A percentile compares a stretch with the other conserved stretches of the same genome.
phyloP scores from a whole-genome alignment of 768 basidiomycete species.

The Tremella yokohamensis region DNA sequence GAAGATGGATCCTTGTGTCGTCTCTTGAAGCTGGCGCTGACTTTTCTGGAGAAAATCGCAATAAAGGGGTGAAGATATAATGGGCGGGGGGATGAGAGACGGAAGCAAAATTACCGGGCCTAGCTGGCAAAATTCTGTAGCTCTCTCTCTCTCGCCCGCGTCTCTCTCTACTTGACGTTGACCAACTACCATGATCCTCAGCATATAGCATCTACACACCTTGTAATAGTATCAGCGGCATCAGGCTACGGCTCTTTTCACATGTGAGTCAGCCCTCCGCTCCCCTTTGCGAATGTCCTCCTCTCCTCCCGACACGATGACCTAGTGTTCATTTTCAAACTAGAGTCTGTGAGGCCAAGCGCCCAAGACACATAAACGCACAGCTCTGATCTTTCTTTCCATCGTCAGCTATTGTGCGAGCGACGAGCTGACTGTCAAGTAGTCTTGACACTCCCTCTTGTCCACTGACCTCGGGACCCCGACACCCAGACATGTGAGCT shows the following conservation, averaged over 20 bases:
- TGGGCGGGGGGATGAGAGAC: slow-evolving; percentile 6
- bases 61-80: slow-evolving; percentile 13
- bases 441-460: not conserved
- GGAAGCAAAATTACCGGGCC: slow-evolving; percentile 8
- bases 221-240: not conserved
- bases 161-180: slow-evolving; percentile 6
- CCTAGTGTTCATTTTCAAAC: slow-evolving; percentile 49
- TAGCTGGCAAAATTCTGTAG: slow-evolving; percentile 13
- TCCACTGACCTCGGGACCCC: not conserved
- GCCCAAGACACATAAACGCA: slow-evolving; percentile 49
- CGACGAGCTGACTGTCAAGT: not conserved
- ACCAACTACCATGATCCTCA: not conserved
- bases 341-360: slow-evolving; percentile 51
- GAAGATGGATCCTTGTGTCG: not conserved
- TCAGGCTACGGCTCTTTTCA: not conserved
- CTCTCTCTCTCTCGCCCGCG: not conserved
- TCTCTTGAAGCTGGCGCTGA: slow-evolving; percentile 15
- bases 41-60: slow-evolving; percentile 33
- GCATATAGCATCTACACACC: not conserved
- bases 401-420: not conserved
- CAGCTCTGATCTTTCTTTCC: slow-evolving; percentile 37
- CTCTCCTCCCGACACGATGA: slow-evolving; percentile 32
- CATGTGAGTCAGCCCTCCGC: slow-evolving; percentile 4
- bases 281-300: slow-evolving; percentile 6
- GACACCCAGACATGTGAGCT: not conserved